Conservation (phyloP, 495 filamentous ascomycete genomes). For the Penicillium simplicissimum region DNA sequence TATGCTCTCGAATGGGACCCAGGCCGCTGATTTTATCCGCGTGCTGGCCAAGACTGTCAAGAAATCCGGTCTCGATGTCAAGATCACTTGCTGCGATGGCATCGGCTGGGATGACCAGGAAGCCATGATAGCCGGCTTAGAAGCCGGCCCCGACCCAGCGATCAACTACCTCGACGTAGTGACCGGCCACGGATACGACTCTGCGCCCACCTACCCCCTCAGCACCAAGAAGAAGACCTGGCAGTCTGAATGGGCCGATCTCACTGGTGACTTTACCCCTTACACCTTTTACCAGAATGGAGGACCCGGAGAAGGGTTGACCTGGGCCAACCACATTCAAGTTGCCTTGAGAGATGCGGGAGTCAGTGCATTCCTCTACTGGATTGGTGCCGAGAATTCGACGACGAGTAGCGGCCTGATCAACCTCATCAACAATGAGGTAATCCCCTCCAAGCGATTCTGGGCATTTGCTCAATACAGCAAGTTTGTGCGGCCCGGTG, state of each 20-base stretch:
- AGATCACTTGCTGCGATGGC: constrained; percentile 7
- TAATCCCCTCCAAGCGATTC: constrained; percentile 4
- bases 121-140: not conserved
- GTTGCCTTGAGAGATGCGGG: constrained; percentile 37
- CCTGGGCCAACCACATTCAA: constrained; percentile 55
- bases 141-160: constrained; percentile 4
- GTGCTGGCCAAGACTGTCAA: constrained; percentile 39
- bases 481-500: constrained; percentile 5
- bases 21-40: constrained; percentile 52
- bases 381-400: constrained; percentile 40
- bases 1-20: constrained; percentile 38
- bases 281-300: constrained; percentile 38
- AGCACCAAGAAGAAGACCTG: constrained; percentile 37
- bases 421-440: constrained; percentile 10
- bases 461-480: constrained; percentile 9
- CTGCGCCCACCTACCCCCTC: not conserved
- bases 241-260: constrained; percentile 54
- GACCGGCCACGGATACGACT: not conserved
- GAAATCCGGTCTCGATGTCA: not conserved
- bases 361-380: constrained; percentile 52
- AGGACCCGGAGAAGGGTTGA: constrained; percentile 50
- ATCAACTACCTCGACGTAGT: constrained; percentile 1
- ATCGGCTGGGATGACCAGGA: constrained; percentile 7
- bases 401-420: constrained; percentile 4
- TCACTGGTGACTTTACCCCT: constrained; percentile 48